Evolutionary conservation across 108 stramenopile genomes (phyloP), one percentile per base, ranked within the genome.

Genomic region (Skeletonema marinoi): DNA sequence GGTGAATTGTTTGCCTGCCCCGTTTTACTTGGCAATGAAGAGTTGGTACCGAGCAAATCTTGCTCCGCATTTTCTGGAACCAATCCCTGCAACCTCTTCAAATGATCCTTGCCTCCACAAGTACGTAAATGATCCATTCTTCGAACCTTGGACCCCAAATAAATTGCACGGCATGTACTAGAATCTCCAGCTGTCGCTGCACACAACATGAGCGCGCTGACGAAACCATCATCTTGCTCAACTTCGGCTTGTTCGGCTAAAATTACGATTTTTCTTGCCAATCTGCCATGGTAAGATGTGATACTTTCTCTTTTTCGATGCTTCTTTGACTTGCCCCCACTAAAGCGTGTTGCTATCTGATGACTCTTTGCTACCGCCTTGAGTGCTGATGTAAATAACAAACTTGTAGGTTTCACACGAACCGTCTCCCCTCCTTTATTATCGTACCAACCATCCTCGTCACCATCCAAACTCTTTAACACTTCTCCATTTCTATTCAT

Each of bases 111-210:
- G 11, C 81, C 70, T 31, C 94, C 94, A 63, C 92, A 93, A 8
- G 89, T 86, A 60, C 94, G 80, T 36, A 93, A 73, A 73, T 92
- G 86, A 79, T 93, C 82, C 78, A 92, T 64, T 60, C 86, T 87
- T 29, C 92, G 79, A 13, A 95, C 83, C 67, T 95, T 83, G 21
- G 85, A 79, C 9, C 88, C 94, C 39, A 95, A 65, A 74, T 85
- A 91, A 67, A 95, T 84, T 8, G 94, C 92, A 65, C 92, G 91
- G 36, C 92, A 89, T 3, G 94, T 93, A 42, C 92, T 92, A 32
- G 91, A 82, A 80, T 95, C 94, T 13, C 94, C 92, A 9, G 92
- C 91, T 3, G 89, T 82, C 13, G 87, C 92, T 8, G 92, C 90
- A 75, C 94, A 95, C 38, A 92, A 60, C 78, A 93, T 92, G 17